A percentile compares a stretch with the other conserved stretches of the same genome.
phyloP scores from a whole-genome alignment of 2,329 filamentous ascomycete genomes.

The Graphilbum ipis-grandicollis region DNA sequence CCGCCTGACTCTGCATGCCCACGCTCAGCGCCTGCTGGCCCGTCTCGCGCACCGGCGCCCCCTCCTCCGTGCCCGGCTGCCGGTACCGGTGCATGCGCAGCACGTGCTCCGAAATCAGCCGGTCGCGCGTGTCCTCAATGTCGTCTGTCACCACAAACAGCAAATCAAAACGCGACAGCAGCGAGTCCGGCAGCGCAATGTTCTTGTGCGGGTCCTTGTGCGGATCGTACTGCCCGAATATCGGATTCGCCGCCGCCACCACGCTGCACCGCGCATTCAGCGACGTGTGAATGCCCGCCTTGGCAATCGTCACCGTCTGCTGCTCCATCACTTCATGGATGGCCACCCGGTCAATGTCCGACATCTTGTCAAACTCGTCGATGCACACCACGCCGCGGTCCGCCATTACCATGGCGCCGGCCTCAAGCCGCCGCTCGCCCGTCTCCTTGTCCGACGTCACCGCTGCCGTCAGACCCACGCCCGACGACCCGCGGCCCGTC shows the following conservation, averaged over 20 bases:
- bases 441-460: slow-evolving; percentile 97
- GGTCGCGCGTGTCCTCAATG: slow-evolving; percentile 83
- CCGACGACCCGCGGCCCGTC: slow-evolving; percentile 89
- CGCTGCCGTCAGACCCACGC: slow-evolving; percentile 91
- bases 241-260: slow-evolving; percentile 88
- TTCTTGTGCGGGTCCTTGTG: slow-evolving; percentile 99
- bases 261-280: slow-evolving; percentile 94
- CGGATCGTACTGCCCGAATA: slow-evolving; percentile 95
- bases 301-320: slow-evolving; percentile 96
- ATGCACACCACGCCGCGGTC: slow-evolving; percentile 97
- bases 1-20: slow-evolving; percentile 60
- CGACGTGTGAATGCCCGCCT: slow-evolving; percentile 94
- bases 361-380: slow-evolving; percentile 99
- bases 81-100: slow-evolving; percentile 94
- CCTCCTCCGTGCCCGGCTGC: slow-evolving; percentile 82
- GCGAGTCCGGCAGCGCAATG: slow-evolving; percentile 88
- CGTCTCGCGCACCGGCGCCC: slow-evolving; percentile 83
- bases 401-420: slow-evolving; percentile 95
- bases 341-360: slow-evolving; percentile 88
- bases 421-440: slow-evolving; percentile 82
- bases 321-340: slow-evolving; percentile 99
- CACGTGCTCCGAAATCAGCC: slow-evolving; percentile 88
- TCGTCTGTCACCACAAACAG: slow-evolving; percentile 96
- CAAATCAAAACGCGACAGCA: slow-evolving; percentile 95
- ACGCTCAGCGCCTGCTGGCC: slow-evolving; percentile 71